phyloP scores from a whole-genome alignment of 495 filamentous ascomycete species.

The Aspergillus ellipticus region DNA sequence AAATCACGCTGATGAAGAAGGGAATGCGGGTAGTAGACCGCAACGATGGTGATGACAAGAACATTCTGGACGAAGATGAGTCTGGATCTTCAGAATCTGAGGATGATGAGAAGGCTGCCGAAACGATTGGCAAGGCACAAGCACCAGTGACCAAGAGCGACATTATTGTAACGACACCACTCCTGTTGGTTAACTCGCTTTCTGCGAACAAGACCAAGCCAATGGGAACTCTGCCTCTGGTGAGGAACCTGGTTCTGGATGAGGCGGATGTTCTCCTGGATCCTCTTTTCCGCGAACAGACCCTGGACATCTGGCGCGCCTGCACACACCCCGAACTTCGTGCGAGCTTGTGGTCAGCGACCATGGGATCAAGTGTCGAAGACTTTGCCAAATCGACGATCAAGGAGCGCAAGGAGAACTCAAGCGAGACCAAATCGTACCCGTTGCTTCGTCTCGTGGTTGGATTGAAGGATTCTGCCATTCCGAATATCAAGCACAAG shows the following conservation, averaged over 20 bases:
- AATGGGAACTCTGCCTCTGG: constrained; percentile 52
- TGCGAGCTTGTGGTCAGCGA: constrained; percentile 88
- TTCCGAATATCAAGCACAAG: constrained; percentile 85
- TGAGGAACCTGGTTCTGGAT: constrained; percentile 75
- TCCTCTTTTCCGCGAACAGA: constrained; percentile 85
- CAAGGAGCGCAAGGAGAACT: constrained; percentile 40
- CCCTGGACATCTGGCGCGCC: constrained; percentile 76
- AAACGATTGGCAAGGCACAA: constrained; percentile 34
- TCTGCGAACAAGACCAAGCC: constrained; percentile 44
- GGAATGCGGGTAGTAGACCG: constrained; percentile 65
- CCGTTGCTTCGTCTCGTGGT: constrained; percentile 79
- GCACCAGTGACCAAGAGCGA: constrained; percentile 62
- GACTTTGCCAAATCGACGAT: constrained; percentile 63
- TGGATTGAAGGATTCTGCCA: constrained; percentile 89
- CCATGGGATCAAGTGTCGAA: constrained; percentile 92
- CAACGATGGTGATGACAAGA: constrained; percentile 25
- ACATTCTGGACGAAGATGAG: constrained; percentile 40
- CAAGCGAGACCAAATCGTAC: constrained; percentile 27
- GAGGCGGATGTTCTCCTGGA: constrained; percentile 96
- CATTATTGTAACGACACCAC: constrained; percentile 85
- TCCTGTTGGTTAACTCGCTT: constrained; percentile 71
- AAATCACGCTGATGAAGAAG: constrained; percentile 79
- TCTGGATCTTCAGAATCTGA: constrained; percentile 36
- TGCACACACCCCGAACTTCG: constrained; percentile 64
- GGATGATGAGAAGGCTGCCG: constrained; percentile 34